A percentile compares a stretch with the other conserved stretches of the same genome.
phyloP scores from a whole-genome alignment of 768 basidiomycete species.

The Clavaria fumosa region DNA sequence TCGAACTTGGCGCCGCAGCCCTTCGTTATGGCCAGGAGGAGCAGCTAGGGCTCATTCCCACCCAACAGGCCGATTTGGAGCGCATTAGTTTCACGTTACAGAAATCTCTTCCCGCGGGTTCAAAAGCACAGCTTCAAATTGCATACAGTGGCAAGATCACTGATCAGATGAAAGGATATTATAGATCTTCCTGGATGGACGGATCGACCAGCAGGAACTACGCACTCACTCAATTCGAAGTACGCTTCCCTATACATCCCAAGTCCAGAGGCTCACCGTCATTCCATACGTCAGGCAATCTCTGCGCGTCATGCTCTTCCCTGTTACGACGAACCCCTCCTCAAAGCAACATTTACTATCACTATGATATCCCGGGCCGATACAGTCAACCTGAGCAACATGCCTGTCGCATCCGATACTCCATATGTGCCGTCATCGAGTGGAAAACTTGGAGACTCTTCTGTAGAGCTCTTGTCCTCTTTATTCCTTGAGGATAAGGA shows the following conservation, averaged over 20 bases:
- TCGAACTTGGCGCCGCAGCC: slow-evolving; percentile 44
- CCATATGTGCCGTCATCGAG: slow-evolving; percentile 16
- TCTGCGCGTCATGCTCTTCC: slow-evolving; percentile 73
- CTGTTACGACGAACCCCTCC: slow-evolving; percentile 85
- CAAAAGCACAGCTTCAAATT: slow-evolving; percentile 56
- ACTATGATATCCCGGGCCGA: slow-evolving; percentile 66
- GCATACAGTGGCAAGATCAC: slow-evolving; percentile 56
- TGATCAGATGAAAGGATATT: slow-evolving; percentile 71
- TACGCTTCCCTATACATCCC: slow-evolving; percentile 12
- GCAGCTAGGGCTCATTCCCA: slow-evolving; percentile 29
- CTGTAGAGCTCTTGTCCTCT: slow-evolving; percentile 27
- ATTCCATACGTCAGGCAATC: slow-evolving; percentile 41
- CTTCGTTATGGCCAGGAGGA: slow-evolving; percentile 40
- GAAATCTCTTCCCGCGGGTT: slow-evolving; percentile 42
- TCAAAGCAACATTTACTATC: slow-evolving; percentile 72
- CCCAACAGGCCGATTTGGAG: slow-evolving; percentile 43
- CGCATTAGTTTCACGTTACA: slow-evolving; percentile 48
- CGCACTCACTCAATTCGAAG: slow-evolving; percentile 84
- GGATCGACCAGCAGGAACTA: slow-evolving; percentile 52
- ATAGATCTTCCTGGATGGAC: slow-evolving; percentile 48
- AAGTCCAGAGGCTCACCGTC: slow-evolving; percentile 2
- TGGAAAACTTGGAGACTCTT: too few relatives aligned
- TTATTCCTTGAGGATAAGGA: slow-evolving; percentile 19
- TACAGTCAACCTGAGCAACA: slow-evolving; percentile 75
- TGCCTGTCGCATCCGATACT: slow-evolving; percentile 42